These are phyloP conservation scores for Lipomyces spencermartinsiae DNA, from an alignment of 805 yeast genomes.

Conservation along the genomic window DNA sequence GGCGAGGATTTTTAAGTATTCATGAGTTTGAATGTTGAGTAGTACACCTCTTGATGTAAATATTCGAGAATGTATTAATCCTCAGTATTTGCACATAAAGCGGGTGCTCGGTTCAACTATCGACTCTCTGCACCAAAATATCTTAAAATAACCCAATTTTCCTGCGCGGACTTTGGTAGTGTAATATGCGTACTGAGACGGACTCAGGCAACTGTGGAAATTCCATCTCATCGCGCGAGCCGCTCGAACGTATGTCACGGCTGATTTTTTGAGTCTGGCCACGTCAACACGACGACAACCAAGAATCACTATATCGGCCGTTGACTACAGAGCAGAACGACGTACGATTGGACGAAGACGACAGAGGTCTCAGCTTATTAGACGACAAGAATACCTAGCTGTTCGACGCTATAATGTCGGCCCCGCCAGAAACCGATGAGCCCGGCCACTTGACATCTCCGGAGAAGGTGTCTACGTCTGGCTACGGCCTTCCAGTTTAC, in stretches of 20 bases:
- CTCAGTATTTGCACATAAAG: too few species aligned
- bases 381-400: neutral
- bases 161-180: neutral
- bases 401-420: neutral
- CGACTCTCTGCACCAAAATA: neutral
- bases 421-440: neutral
- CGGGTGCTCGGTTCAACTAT: too few species aligned
- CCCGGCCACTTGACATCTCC: neutral
- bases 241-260: neutral
- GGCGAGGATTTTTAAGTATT: constrained; percentile 24
- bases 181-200: neutral
- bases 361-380: neutral
- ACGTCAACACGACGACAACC: neutral
- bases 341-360: neutral
- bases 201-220: neutral
- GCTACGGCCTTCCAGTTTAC: constrained; percentile 14
- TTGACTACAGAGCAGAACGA: neutral
- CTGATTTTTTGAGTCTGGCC: neutral
- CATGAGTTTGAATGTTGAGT: neutral
- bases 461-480: neutral
- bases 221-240: neutral
- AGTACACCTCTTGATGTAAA: neutral
- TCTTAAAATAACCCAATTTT: neutral
- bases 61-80: neutral
- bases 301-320: neutral